A percentile compares a stretch with the other conserved stretches of the same genome.
phyloP scores from a whole-genome alignment of 2,329 filamentous ascomycete species.

The Lachnellula arida region DNA sequence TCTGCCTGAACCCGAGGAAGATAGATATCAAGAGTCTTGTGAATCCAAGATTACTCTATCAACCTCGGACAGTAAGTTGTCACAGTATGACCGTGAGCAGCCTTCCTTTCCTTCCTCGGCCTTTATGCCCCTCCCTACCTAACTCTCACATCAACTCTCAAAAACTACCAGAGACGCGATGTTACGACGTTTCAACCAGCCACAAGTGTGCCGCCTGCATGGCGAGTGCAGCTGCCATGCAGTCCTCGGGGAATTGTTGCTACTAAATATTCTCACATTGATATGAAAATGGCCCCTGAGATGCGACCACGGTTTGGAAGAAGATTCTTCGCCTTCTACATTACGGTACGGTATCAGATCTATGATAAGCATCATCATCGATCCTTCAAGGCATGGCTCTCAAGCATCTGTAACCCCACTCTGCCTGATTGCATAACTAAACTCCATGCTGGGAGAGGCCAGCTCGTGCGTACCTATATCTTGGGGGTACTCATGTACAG shows the following conservation, averaged over 20 bases:
- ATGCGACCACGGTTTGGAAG: slow-evolving; percentile 3
- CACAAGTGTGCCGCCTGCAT: slow-evolving; percentile 4
- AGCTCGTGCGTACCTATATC: slow-evolving; percentile 1
- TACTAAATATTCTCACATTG: background rate
- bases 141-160: too few species aligned
- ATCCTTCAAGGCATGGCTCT: background rate
- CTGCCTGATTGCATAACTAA: slow-evolving; percentile 8
- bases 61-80: too few species aligned
- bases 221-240: slow-evolving; percentile 4
- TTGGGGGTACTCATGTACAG: slow-evolving; percentile 2
- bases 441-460: slow-evolving; percentile 1
- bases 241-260: slow-evolving; percentile 3
- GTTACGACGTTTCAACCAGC: slow-evolving; percentile 6
- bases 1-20: too few species aligned
- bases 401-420: slow-evolving; percentile 9
- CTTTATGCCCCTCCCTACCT: too few species aligned
- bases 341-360: background rate
- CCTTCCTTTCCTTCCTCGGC: too few species aligned
- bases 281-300: slow-evolving; percentile 1
- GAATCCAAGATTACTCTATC: too few species aligned
- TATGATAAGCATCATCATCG: slow-evolving; percentile 1
- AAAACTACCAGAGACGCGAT: background rate
- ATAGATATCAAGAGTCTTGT: too few species aligned
- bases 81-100: too few species aligned
- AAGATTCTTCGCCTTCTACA: background rate